These are phyloP conservation scores for Saposhnikovia divaricata DNA, from an alignment of 129 eudicot genomes.

Conservation along the genomic window DNA sequence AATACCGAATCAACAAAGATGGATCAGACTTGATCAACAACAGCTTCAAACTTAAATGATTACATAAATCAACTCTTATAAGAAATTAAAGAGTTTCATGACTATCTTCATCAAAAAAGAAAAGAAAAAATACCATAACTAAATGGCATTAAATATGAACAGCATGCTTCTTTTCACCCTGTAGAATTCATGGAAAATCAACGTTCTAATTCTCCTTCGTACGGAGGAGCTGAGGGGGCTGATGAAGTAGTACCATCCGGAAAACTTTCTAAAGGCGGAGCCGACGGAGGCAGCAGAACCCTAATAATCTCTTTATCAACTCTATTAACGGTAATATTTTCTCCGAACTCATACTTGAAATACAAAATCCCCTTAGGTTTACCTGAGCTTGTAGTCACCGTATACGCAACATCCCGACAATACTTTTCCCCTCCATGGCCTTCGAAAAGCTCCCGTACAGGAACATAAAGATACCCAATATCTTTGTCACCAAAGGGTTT, in stretches of 20 bases:
- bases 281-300: not conserved
- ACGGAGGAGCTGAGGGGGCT: not conserved
- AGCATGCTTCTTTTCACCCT: not conserved
- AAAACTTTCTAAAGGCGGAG: not conserved
- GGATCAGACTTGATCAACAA: not conserved
- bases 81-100: not conserved
- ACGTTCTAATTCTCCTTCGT: not conserved
- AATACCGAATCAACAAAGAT: too few relatives aligned
- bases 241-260: not conserved
- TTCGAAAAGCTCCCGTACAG: constrained; percentile 2
- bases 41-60: not conserved
- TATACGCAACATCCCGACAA: not conserved
- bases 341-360: not conserved
- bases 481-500: constrained; percentile 8
- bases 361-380: constrained; percentile 5
- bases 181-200: too few relatives aligned
- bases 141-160: not conserved
- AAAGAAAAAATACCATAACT: not conserved
- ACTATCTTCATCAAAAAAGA: not conserved
- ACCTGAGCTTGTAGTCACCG: not conserved
- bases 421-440: not conserved
- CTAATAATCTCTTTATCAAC: not conserved
- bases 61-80: not conserved
- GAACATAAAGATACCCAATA: constrained; percentile 1
- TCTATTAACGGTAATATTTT: not conserved